These are phyloP conservation scores for Neurospora sp. DNA, from an alignment of 495 filamentous ascomycete genomes.

Conservation along the genomic window DNA sequence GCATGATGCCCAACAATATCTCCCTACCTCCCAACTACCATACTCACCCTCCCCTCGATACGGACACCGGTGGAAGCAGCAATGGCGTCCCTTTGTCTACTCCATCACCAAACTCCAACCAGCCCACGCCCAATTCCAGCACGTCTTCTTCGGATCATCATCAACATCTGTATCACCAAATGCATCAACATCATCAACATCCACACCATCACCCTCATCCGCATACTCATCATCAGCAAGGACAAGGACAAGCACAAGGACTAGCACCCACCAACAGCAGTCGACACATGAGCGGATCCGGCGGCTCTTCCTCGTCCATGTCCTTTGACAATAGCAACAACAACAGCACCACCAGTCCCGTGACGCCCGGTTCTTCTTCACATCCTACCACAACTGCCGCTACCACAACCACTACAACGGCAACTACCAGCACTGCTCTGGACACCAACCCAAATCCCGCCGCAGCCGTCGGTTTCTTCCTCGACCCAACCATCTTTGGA, in stretches of 20 bases:
- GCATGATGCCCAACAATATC: conserved; percentile 21
- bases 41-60: conserved; percentile 5
- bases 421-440: not conserved
- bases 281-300: conserved; percentile 15
- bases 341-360: not conserved
- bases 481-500: not conserved
- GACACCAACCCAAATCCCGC: not conserved
- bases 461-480: not conserved
- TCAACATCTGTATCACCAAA: conserved; percentile 15
- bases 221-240: conserved; percentile 17
- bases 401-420: not conserved
- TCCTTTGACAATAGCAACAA: not conserved
- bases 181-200: conserved; percentile 25
- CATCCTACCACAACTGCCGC: not conserved
- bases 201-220: conserved; percentile 35
- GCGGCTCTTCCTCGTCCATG: not conserved
- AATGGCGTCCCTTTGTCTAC: conserved; percentile 28
- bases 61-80: conserved; percentile 20
- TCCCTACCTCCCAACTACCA: conserved; percentile 6
- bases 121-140: conserved; percentile 44
- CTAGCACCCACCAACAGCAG: conserved; percentile 22
- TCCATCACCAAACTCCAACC: conserved; percentile 29
- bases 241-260: conserved; percentile 17
- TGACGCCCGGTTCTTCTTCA: not conserved
- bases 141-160: conserved; percentile 30